Conservation (phyloP, 305 asterid genomes). For the Solanum hybrid region DNA sequence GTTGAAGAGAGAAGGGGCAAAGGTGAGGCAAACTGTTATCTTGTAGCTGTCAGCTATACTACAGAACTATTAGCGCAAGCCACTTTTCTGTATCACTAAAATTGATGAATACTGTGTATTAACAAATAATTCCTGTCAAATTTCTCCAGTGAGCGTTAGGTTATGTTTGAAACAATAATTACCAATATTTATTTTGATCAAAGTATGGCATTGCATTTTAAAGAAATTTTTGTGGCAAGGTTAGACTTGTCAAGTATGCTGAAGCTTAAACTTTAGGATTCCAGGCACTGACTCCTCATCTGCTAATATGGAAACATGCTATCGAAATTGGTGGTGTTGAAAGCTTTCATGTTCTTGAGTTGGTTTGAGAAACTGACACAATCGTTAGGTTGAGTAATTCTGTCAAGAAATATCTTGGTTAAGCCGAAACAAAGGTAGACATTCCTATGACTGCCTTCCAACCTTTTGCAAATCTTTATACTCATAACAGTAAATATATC, state of each 20-base stretch:
- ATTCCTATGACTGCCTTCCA: not conserved
- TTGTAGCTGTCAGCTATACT: not conserved
- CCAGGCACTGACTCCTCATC: not conserved
- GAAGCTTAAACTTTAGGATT: not conserved
- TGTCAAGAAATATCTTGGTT: not conserved
- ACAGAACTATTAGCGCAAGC: not conserved
- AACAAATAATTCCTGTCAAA: not conserved
- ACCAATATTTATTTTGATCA: not conserved
- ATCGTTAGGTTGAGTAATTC: not conserved
- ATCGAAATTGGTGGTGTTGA: not conserved
- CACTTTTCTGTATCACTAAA: not conserved
- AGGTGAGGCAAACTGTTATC: constrained; percentile 40
- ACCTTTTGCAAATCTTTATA: not conserved
- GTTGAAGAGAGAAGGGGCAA: constrained; percentile 78
- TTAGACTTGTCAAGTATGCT: not conserved
- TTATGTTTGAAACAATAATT: not conserved
- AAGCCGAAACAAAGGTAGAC: not conserved
- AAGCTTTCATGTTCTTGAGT: not conserved
- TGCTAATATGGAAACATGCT: not conserved
- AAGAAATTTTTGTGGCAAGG: not conserved
- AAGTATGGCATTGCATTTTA: not conserved
- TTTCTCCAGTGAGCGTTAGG: not conserved
- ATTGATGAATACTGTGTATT: not conserved
- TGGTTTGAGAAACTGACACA: not conserved
- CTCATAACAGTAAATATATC: not conserved